Percentiles rank a stretch among this genome's conserved stretches.
Evolutionary conservation across 805 yeast genomes (phyloP).

Genomic region (Saturnispora zaruensis): DNA sequence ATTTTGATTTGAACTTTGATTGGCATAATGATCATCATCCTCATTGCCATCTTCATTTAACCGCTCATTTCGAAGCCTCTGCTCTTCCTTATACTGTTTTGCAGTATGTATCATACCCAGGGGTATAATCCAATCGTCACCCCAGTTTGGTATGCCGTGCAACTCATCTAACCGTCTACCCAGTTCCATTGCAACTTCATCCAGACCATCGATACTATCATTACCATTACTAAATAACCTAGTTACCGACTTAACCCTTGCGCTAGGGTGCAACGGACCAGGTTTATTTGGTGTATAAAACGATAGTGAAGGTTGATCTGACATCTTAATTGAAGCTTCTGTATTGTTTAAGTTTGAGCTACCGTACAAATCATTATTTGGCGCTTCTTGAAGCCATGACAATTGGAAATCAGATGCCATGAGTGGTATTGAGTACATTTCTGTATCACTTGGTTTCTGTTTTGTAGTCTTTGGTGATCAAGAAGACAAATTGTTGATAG

Average conservation of each 20-base stretch:
- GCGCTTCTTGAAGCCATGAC: conserved; percentile 1
- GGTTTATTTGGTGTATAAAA: conserved; percentile 7
- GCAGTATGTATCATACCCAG: conserved; percentile 43
- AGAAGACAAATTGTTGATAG: background rate
- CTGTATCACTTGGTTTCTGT: background rate
- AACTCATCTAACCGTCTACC: conserved; percentile 11
- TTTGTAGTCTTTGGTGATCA: background rate
- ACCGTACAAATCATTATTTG: conserved; percentile 5
- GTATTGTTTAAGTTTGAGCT: background rate
- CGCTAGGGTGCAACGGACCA: conserved; percentile 8
- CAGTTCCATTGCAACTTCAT: conserved; percentile 13
- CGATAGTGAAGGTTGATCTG: conserved; percentile 13
- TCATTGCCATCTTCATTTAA: background rate
- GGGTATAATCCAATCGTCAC: conserved; percentile 34
- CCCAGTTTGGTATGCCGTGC: conserved; percentile 10
- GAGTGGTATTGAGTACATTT: conserved; percentile 2
- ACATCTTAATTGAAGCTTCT: background rate
- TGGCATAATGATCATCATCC: conserved; percentile 23
- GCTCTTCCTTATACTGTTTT: conserved; percentile 26
- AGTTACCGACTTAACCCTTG: background rate
- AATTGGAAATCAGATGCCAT: conserved; percentile 4
- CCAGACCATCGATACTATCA: conserved; percentile 7
- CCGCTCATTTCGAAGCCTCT: conserved; percentile 7
- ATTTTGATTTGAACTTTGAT: conserved; percentile 18
- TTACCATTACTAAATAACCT: background rate